Evolutionary conservation across 495 filamentous ascomycete species (phyloP), one percentile per base, ranked within the genome.

Genomic region (Patellaria atrata): DNA sequence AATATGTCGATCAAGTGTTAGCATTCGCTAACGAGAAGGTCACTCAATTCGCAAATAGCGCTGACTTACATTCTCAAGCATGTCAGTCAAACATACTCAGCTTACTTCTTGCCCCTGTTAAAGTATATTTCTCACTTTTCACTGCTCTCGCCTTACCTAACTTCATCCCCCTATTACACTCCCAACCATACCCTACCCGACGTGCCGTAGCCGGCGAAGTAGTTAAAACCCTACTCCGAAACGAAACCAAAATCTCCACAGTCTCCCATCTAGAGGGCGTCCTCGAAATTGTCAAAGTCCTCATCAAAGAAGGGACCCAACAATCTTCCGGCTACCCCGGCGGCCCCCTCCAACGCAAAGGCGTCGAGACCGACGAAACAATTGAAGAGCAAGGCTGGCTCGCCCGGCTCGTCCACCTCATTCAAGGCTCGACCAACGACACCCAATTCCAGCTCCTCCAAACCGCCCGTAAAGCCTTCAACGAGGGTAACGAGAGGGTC

Each of bases 341-440:
- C 4, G 69, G 76, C 18, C 76, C 79, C 32, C 52, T 68, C 1
- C 70, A 75, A 35, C 59, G 59, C 57, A 77, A 68, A 51, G 78
- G 61, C 38, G 65, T 54, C 30, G 79, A 91, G 44, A 94, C 91
- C 1, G 91, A 96, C 25, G 89, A 97, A 57, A 94, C 87, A 0
- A 73, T 96, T 41, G 86, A 94, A 56, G 89, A 96, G 57, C 89
- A 97, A 65, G 89, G 89, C 22, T 92, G 84, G 79, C 62, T 97
- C 30, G 89, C 91, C 26, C 68, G 91, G 49, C 70, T 97, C 36
- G 73, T 94, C 14, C 91, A 97, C 58, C 63, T 96, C 20, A 71
- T 97, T 20, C 63, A 84, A 39, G 76, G 71, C 10, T 63, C 79
- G 15, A 69, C 86, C 50, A 96, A 97, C 48, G 85, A 91, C 47